These are phyloP conservation scores for Wickerhamomyces queroliae DNA, from an alignment of 805 yeast species.

Conservation along the genomic window DNA sequence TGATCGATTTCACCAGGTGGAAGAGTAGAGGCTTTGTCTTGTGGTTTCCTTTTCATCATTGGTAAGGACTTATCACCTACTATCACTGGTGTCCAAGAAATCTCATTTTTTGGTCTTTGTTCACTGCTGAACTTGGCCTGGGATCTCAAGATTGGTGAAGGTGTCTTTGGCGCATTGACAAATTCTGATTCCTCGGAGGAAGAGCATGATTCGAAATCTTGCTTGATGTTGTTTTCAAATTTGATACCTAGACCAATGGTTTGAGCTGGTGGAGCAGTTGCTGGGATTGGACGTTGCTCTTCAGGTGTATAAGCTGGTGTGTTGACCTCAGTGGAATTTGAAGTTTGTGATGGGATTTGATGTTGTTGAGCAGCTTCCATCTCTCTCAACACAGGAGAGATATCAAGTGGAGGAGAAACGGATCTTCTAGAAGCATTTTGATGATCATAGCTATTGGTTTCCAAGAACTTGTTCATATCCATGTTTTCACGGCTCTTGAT, in stretches of 20 bases:
- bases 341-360: background rate
- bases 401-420: conserved; percentile 1
- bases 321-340: background rate
- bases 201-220: background rate
- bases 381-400: background rate
- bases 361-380: background rate
- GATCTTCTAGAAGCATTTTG: background rate
- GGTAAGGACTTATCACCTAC: conserved; percentile 8
- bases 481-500: conserved; percentile 17
- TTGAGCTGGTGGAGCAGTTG: background rate
- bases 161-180: conserved; percentile 30
- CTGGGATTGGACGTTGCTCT: background rate
- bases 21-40: conserved; percentile 46
- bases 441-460: conserved; percentile 12
- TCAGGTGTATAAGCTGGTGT: background rate
- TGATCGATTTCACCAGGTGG: conserved; percentile 89
- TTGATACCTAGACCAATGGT: conserved; percentile 1
- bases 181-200: conserved; percentile 25
- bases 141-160: conserved; percentile 38
- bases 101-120: conserved; percentile 9
- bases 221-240: conserved; percentile 1
- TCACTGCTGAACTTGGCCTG: conserved; percentile 24
- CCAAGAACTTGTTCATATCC: conserved; percentile 15
- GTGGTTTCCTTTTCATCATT: conserved; percentile 15
- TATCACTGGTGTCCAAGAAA: conserved; percentile 21